phyloP scores from a whole-genome alignment of 139 green algal genomes.

The Auxenochlorella protothecoides region DNA sequence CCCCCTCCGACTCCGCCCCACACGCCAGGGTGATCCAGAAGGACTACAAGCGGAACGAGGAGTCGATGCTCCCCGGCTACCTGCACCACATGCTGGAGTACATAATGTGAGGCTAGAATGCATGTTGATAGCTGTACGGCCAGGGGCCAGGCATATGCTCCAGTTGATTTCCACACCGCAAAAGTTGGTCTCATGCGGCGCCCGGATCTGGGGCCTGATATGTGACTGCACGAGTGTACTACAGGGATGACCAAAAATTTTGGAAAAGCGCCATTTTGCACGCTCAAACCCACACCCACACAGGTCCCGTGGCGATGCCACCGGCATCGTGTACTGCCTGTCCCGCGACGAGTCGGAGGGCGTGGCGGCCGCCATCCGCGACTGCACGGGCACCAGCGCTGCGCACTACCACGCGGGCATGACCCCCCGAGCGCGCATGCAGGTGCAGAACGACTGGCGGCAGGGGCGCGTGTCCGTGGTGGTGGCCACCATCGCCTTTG shows the following conservation, averaged over 20 bases:
- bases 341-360: slow-evolving; percentile 46
- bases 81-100: slow-evolving; percentile 34
- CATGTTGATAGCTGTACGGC: no score
- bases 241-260: background rate
- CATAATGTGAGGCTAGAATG: slow-evolving; percentile 16
- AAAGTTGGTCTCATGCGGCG: background rate
- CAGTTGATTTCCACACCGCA: no score
- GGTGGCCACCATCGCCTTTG: slow-evolving; percentile 55
- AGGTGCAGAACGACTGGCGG: slow-evolving; percentile 72
- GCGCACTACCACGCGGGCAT: slow-evolving; percentile 85
- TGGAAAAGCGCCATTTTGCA: background rate
- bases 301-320: slow-evolving; percentile 17
- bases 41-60: slow-evolving; percentile 22
- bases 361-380: slow-evolving; percentile 25
- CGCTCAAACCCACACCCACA: background rate
- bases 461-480: slow-evolving; percentile 32
- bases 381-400: slow-evolving; percentile 9
- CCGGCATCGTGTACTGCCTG: slow-evolving; percentile 87
- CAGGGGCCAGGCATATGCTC: no score
- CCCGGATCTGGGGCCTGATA: background rate
- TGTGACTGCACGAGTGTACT: background rate
- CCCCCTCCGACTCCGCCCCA: no score
- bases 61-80: slow-evolving; percentile 16
- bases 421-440: slow-evolving; percentile 54
- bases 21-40: slow-evolving; percentile 40